Conservation (phyloP, 768 basidiomycete genomes). For the Pholiota molesta region DNA sequence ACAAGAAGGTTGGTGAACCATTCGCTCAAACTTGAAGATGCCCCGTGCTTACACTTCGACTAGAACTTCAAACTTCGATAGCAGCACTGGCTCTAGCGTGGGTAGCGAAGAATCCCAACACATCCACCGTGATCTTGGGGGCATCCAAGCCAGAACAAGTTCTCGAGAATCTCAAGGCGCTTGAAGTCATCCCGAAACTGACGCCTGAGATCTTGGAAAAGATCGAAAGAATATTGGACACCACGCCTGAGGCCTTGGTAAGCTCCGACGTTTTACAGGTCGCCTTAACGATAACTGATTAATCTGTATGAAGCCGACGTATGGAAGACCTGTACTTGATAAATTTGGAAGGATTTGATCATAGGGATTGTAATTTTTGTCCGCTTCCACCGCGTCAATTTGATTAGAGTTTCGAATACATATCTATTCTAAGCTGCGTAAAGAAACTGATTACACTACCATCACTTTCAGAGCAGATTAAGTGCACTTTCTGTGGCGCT, state of each 20-base stretch:
- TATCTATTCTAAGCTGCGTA: no score
- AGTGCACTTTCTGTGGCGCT: no score
- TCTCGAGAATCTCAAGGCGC: constrained; percentile 68
- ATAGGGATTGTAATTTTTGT: background rate
- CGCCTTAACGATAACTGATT: background rate
- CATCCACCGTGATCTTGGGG: constrained; percentile 70
- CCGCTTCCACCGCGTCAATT: background rate
- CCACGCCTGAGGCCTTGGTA: constrained; percentile 45
- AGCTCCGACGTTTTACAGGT: constrained; percentile 16
- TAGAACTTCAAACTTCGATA: constrained; percentile 47
- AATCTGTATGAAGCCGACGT: constrained; percentile 8
- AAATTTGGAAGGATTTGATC: constrained; percentile 17
- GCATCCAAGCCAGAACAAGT: constrained; percentile 68
- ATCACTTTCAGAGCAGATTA: no score
- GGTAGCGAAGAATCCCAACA: constrained; percentile 71
- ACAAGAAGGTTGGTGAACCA: constrained; percentile 41
- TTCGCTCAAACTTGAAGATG: background rate
- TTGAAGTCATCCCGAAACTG: constrained; percentile 74
- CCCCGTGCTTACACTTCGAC: background rate
- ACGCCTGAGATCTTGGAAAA: constrained; percentile 65
- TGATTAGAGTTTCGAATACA: no score
- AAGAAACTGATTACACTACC: no score
- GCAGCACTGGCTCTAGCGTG: constrained; percentile 80
- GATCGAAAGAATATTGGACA: constrained; percentile 71
- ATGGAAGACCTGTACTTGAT: constrained; percentile 20